Percentiles rank a stretch among this genome's conserved stretches.
Evolutionary conservation across 1,284 basidiomycete species (phyloP).

Genomic region (Phellinidium pouzarii): DNA sequence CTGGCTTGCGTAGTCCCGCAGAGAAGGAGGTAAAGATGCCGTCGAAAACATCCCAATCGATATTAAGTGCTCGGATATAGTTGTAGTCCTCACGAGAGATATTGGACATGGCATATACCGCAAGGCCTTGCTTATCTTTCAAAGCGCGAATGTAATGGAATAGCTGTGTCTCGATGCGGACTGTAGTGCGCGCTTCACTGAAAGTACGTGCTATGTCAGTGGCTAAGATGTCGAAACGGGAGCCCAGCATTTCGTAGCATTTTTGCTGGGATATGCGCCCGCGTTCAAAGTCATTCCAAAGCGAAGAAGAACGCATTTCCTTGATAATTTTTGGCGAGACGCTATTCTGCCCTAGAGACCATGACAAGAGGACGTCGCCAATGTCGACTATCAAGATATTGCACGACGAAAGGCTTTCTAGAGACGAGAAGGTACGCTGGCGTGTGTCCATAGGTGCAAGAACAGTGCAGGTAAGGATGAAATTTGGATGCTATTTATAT

Average conservation of each 20-base stretch:
- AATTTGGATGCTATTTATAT: no score
- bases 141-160: constrained; percentile 41
- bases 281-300: constrained; percentile 51
- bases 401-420: not conserved
- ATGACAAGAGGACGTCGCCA: constrained; percentile 51
- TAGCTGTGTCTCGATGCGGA: constrained; percentile 38
- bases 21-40: constrained; percentile 44
- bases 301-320: constrained; percentile 39
- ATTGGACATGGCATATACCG: constrained; percentile 53
- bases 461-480: no score
- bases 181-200: constrained; percentile 38
- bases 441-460: no score
- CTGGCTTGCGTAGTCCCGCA: constrained; percentile 45
- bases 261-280: constrained; percentile 41
- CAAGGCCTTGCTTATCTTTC: constrained; percentile 31
- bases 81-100: constrained; percentile 48
- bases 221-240: constrained; percentile 35
- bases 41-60: constrained; percentile 50
- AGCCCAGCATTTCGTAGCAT: constrained; percentile 38
- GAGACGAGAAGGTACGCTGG: no score
- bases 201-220: constrained; percentile 37
- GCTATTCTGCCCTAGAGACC: constrained; percentile 43
- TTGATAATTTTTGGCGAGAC: constrained; percentile 39
- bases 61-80: constrained; percentile 37
- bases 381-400: constrained; percentile 24